Conservation (phyloP, 2,329 filamentous ascomycete species). For the Aspergillus bombycis region DNA sequence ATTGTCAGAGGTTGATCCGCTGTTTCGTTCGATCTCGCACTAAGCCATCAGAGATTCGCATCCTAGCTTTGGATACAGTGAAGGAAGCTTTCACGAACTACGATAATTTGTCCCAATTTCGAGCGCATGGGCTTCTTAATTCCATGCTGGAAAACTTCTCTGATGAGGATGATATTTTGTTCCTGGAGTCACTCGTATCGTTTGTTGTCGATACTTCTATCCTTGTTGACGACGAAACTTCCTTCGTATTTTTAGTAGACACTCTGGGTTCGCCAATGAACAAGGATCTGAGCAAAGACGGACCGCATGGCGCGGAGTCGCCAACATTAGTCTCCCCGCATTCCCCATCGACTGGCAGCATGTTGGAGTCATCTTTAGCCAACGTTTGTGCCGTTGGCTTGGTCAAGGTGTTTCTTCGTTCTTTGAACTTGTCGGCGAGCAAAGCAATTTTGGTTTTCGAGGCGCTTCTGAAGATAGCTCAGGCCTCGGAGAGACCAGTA, state of each 20-base stretch:
- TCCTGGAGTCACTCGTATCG: slow-evolving; percentile 43
- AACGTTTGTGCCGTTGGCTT: slow-evolving; percentile 74
- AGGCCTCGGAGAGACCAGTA: slow-evolving; percentile 61
- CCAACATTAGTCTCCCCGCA: slow-evolving; percentile 31
- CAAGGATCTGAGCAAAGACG: slow-evolving; percentile 35
- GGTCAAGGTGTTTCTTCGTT: slow-evolving; percentile 74
- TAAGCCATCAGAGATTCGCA: slow-evolving; percentile 44
- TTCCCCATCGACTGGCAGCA: slow-evolving; percentile 34
- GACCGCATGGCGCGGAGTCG: slow-evolving; percentile 46
- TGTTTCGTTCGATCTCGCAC: slow-evolving; percentile 42
- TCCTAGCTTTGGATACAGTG: slow-evolving; percentile 41
- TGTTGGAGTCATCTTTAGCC: slow-evolving; percentile 37
- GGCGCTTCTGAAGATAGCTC: slow-evolving; percentile 65
- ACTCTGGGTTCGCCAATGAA: slow-evolving; percentile 41
- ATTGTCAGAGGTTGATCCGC: slow-evolving; percentile 38
- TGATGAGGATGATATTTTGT: slow-evolving; percentile 41
- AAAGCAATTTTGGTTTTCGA: slow-evolving; percentile 69
- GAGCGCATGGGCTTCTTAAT: slow-evolving; percentile 36
- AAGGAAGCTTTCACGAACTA: slow-evolving; percentile 42
- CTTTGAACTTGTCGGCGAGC: slow-evolving; percentile 65
- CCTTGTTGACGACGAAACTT: slow-evolving; percentile 31
- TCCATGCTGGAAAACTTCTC: slow-evolving; percentile 39
- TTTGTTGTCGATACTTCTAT: slow-evolving; percentile 41
- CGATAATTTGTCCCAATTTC: slow-evolving; percentile 35
- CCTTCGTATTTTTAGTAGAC: slow-evolving; percentile 37